Evolutionary conservation across 768 basidiomycete genomes (phyloP).

Genomic region (Hypholoma fasciculare): DNA sequence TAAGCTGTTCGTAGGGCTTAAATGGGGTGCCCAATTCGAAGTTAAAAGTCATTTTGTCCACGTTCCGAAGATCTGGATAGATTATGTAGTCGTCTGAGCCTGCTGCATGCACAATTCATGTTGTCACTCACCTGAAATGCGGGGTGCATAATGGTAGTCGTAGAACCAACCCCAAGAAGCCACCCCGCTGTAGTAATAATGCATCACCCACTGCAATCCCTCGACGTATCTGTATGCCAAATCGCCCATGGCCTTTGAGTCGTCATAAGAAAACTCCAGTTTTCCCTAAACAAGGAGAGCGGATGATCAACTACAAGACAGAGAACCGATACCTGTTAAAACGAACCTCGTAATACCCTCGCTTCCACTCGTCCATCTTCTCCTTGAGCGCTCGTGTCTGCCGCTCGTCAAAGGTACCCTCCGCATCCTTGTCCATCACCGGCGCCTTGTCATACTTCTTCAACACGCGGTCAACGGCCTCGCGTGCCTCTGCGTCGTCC

Average conservation of each 20-base stretch:
- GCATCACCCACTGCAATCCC: slow-evolving; percentile 98
- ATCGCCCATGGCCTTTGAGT: slow-evolving; percentile 65
- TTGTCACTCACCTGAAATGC: slow-evolving; percentile 77
- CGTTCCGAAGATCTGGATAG: slow-evolving; percentile 53
- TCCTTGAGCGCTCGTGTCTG: slow-evolving; percentile 71
- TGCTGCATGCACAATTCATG: neutral
- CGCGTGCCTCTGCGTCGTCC: slow-evolving; percentile 69
- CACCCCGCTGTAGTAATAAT: slow-evolving; percentile 97
- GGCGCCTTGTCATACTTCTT: slow-evolving; percentile 87
- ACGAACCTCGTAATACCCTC: slow-evolving; percentile 79
- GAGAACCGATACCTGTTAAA: neutral
- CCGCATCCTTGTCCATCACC: slow-evolving; percentile 68
- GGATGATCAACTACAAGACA: neutral
- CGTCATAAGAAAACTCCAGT: slow-evolving; percentile 75
- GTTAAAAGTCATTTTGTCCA: slow-evolving; percentile 80
- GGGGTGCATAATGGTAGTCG: slow-evolving; percentile 95
- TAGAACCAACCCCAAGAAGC: slow-evolving; percentile 99
- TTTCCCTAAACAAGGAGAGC: slow-evolving; percentile 59
- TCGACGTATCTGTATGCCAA: slow-evolving; percentile 85
- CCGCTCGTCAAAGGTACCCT: slow-evolving; percentile 76
- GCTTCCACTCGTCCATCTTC: slow-evolving; percentile 94
- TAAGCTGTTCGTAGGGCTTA: slow-evolving; percentile 91
- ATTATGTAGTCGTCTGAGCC: neutral
- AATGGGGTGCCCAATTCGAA: slow-evolving; percentile 91
- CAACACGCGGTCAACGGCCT: slow-evolving; percentile 81